Evolutionary conservation across 2,329 filamentous ascomycete species (phyloP).

Genomic region (Ophiostoma triangulosporum): DNA sequence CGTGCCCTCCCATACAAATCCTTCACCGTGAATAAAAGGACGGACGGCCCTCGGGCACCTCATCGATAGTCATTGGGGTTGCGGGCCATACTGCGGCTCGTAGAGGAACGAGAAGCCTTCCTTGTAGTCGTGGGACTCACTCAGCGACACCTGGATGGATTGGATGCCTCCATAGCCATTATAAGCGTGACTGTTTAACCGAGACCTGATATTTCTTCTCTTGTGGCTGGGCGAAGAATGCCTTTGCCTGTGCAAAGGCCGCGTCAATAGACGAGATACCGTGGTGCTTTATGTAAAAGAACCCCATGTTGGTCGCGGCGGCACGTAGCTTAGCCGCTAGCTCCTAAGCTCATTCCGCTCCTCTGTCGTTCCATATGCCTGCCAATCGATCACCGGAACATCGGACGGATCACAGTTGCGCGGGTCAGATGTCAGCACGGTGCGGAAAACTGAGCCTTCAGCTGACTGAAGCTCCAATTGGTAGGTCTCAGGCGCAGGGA

Average conservation of each 20-base stretch:
- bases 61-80: not conserved
- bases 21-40: constrained; percentile 6
- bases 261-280: not conserved
- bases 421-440: not conserved
- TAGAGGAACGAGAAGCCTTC: not conserved
- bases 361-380: not conserved
- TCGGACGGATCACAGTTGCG: not conserved
- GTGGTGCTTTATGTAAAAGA: constrained; percentile 5
- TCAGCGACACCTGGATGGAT: not conserved
- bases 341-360: not conserved
- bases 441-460: not conserved
- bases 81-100: not conserved
- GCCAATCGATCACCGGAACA: constrained; percentile 1
- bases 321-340: not conserved
- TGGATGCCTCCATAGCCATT: constrained; percentile 2
- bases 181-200: not conserved
- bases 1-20: constrained; percentile 14
- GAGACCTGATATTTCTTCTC: not conserved
- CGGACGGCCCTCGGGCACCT: constrained; percentile 4
- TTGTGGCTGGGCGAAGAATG: not conserved
- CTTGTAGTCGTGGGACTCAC: not conserved
- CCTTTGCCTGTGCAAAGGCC: not conserved
- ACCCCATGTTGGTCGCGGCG: not conserved
- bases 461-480: not conserved
- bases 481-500: not conserved